Evolutionary conservation across 306 rosid genomes (phyloP), one percentile per base, ranked within the genome.

Genomic region (Prinsepia uniflora): DNA sequence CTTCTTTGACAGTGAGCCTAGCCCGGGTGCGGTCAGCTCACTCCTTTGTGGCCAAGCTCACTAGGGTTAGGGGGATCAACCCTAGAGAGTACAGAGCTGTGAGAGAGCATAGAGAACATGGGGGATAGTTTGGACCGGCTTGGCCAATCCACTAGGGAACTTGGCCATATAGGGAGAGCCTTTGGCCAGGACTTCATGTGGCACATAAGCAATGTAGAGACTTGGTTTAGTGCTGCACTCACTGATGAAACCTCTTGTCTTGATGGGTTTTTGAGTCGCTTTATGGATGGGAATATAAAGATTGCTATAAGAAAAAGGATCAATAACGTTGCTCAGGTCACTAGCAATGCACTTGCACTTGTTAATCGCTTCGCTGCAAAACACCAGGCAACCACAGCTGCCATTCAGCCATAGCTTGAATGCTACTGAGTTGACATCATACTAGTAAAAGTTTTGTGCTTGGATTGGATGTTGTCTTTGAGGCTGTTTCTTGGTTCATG

Each of bases 171-270:
- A 6, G 79, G 85, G 11, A 50, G 78, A 47, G 71, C 81, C 1
- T 77, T 20, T 19, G 92, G 89, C 17, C 81, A 65, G 81, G 87
- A 89, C 63, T 91, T 91, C 47, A 11, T 11, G 50, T 87, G 96
- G 96, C 97, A 82, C 60, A 74, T 91, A 85, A 91, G 84, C 77
- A 91, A 91, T 47, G 97, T 89, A 34, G 89, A 91, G 78, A 91
- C 97, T 2, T 91, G 97, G 97, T 91, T 85, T 10, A 91, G 96
- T 67, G 89, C 96, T 34, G 92, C 96, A 1, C 85, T 91, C 10
- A 91, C 97, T 0, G 89, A 91, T 50, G 91, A 86, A 44, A 67
- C 58, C 75, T 88, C 96, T 40, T 91, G 97, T 76, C 88, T 91
- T 22, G 97, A 91, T 66, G 96, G 86, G 19, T 88, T 91, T 65